These are phyloP conservation scores for Dactylellina leptospora DNA, from an alignment of 2,329 filamentous ascomycete genomes.

Conservation along the genomic window DNA sequence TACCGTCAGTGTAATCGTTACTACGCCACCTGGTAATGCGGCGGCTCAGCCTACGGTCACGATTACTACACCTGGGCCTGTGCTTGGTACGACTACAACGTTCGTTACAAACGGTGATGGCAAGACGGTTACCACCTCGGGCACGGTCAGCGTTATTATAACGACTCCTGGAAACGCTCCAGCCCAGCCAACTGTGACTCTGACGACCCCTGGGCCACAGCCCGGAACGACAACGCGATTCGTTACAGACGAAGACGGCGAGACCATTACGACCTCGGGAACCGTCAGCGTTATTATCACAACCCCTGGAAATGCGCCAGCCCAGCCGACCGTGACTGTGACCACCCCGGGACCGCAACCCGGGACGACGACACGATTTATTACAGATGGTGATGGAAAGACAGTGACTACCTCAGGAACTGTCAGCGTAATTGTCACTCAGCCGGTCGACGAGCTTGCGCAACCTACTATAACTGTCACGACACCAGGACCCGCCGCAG, in stretches of 20 bases:
- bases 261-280: neutral
- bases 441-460: neutral
- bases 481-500: neutral
- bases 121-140: neutral
- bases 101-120: neutral
- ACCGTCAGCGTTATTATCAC: slow-evolving; percentile 12
- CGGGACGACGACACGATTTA: neutral
- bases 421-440: neutral
- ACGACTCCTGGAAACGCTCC: neutral
- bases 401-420: neutral
- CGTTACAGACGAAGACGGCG: neutral
- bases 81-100: neutral
- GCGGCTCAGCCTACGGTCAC: neutral
- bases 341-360: neutral
- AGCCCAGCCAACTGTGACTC: neutral
- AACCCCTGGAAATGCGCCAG: neutral
- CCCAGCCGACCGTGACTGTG: neutral
- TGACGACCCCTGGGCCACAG: neutral
- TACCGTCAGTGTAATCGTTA: neutral
- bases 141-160: neutral
- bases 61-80: neutral
- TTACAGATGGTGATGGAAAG: neutral
- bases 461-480: neutral
- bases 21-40: neutral
- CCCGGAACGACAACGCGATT: neutral